Evolutionary conservation across 495 filamentous ascomycete species (phyloP).

Genomic region (Penicillium lividum): DNA sequence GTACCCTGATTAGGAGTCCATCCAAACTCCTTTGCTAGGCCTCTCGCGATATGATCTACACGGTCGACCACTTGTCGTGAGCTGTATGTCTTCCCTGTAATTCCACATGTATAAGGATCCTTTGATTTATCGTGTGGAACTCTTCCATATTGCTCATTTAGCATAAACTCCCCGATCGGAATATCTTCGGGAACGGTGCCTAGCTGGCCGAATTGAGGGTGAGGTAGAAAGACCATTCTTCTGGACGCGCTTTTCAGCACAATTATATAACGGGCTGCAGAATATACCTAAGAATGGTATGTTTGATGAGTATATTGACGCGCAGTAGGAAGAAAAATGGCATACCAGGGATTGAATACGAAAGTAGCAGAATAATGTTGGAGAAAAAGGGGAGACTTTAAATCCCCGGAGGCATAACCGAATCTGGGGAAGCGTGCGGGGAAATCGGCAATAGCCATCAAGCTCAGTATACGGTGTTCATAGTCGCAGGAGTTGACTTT

Average conservation of each 20-base stretch:
- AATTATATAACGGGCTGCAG: neutral
- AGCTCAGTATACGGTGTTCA: neutral
- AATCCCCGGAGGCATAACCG: neutral
- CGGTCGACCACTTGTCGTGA: slow-evolving; percentile 64
- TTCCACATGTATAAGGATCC: slow-evolving; percentile 79
- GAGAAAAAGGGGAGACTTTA: neutral
- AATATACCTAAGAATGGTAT: neutral
- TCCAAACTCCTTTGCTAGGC: slow-evolving; percentile 68
- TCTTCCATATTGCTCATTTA: slow-evolving; percentile 71
- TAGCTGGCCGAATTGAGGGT: slow-evolving; percentile 67
- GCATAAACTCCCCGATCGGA: slow-evolving; percentile 78
- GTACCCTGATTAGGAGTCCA: slow-evolving; percentile 74
- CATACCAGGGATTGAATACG: neutral
- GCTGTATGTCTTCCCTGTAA: slow-evolving; percentile 72
- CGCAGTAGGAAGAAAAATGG: neutral
- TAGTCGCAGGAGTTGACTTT: too few relatives aligned
- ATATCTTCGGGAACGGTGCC: slow-evolving; percentile 73
- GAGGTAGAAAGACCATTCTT: slow-evolving; percentile 78
- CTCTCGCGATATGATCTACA: slow-evolving; percentile 68
- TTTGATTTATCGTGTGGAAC: slow-evolving; percentile 61
- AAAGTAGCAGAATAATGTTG: neutral
- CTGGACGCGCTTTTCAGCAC: too few relatives aligned
- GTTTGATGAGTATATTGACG: neutral
- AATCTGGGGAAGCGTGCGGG: slow-evolving; percentile 1
- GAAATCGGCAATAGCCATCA: neutral